phyloP scores from a whole-genome alignment of 371 early-diverging fungal species.

The Apophysomyces trapeziformis region DNA sequence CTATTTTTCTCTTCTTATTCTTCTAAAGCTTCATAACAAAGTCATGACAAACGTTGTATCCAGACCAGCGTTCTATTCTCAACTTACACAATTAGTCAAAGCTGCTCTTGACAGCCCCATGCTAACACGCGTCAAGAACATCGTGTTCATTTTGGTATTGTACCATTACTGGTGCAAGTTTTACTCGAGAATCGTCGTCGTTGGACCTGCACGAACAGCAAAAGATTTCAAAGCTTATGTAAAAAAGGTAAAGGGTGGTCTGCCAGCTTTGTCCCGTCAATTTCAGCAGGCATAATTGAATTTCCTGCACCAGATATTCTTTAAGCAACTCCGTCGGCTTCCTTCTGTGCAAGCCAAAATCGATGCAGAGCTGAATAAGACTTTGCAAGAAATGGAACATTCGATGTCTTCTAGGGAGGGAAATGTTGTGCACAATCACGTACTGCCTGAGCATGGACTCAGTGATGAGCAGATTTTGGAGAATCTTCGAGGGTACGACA shows the following conservation, averaged over 20 bases:
- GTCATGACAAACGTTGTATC: conserved; percentile 29
- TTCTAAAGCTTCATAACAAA: conserved; percentile 17
- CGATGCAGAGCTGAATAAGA: conserved; percentile 67
- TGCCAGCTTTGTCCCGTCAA: neutral
- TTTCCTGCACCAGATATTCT: conserved; percentile 45
- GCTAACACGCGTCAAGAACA: conserved; percentile 56
- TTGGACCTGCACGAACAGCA: conserved; percentile 58
- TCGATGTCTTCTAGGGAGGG: conserved; percentile 68
- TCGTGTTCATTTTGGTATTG: conserved; percentile 63
- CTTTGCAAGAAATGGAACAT: conserved; percentile 75
- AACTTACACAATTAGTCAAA: conserved; percentile 22
- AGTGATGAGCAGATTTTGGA: conserved; percentile 60
- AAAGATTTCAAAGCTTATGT: conserved; percentile 53
- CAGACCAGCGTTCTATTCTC: conserved; percentile 6
- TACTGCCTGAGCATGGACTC: conserved; percentile 71
- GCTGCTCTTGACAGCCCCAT: conserved; percentile 43
- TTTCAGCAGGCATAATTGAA: neutral
- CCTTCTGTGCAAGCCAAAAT: conserved; percentile 63
- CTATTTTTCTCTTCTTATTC: neutral
- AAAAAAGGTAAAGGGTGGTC: conserved; percentile 35
- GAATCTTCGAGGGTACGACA: conserved; percentile 58
- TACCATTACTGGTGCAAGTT: conserved; percentile 56
- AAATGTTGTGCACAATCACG: conserved; percentile 58
- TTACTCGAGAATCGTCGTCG: conserved; percentile 57
- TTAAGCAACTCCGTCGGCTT: conserved; percentile 59